Base-by-base conservation (phyloP, 1,284 basidiomycete genomes). In the Tylopilus microsporus region DNA sequence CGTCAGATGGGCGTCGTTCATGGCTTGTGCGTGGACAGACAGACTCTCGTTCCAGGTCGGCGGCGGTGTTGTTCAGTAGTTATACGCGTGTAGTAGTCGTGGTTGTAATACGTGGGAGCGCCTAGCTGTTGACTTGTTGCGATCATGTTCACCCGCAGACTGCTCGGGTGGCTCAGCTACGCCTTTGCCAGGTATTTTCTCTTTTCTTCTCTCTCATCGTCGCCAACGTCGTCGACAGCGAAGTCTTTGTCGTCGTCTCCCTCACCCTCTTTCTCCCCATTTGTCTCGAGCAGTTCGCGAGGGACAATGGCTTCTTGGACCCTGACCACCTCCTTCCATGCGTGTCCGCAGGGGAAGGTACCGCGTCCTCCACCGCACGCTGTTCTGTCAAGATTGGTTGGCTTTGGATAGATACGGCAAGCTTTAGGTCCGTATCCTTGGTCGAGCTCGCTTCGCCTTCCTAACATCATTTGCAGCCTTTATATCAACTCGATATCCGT, bases 401-500 rank as follows among this genome's bases (percentile, higher is more conserved):
- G 79, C 60, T 77, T 2, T 94, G 91, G 91, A 82, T 94, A 51
- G 92, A 94, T 68, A 91, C 80, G 16, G 90, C 92, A 2, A 91
- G 89, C 65, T 94, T 94, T 74, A 93, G 91, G 91, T 91, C 55
- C 52, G 84, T 68, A 37, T 16, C 56, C 1, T 3, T 10, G 41
- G 0, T 4, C 34, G 18, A 8, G 52, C 9, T 42, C 3, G 37
- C 11, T n/a, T 18, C 37, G 2, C 18, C n/a, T 25, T 25, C 39
- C 59, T 65, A 19, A 61, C 52, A 10, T 18, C 12, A 13, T n/a
- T 15, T 47, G 13, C 64, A 94, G 92, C 67, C 77, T 96, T 55
- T 95, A 94, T 69, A 83, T 90, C 36, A 91, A 92, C 72, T 94
- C 92, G 0, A 77, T 85, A 10, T 91, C 91, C 0, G 94, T 97